A percentile compares a stretch with the other conserved stretches of the same genome.
Evolutionary conservation across 2,329 filamentous ascomycete species (phyloP).

Genomic region (Talaromyces sp.): DNA sequence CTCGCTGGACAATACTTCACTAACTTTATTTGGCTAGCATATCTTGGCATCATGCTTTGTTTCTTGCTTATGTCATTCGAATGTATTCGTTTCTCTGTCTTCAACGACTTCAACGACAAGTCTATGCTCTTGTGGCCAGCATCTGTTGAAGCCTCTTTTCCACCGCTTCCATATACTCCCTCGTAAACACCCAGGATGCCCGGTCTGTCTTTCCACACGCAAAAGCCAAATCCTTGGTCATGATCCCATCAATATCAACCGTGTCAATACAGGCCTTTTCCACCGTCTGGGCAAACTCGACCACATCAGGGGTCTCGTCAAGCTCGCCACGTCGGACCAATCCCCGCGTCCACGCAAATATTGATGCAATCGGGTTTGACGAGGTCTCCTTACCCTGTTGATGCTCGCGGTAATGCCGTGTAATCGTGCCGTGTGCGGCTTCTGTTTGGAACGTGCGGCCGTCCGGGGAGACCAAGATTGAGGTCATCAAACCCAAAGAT

Average conservation of each 20-base stretch:
- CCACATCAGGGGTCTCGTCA: slow-evolving; percentile 81
- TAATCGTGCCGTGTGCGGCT: slow-evolving; percentile 96
- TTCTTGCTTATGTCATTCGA: too few relatives aligned
- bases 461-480: slow-evolving; percentile 90
- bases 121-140: neutral
- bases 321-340: slow-evolving; percentile 87
- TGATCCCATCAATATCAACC: slow-evolving; percentile 87
- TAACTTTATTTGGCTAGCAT: neutral
- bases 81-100: too few relatives aligned
- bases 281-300: slow-evolving; percentile 82
- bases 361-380: slow-evolving; percentile 96
- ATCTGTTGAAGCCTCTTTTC: slow-evolving; percentile 62
- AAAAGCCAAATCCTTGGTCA: slow-evolving; percentile 97
- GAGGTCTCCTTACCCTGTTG: slow-evolving; percentile 96
- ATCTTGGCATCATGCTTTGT: too few relatives aligned
- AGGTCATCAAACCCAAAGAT: slow-evolving; percentile 97
- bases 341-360: slow-evolving; percentile 98
- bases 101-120: too few relatives aligned
- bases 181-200: slow-evolving; percentile 82
- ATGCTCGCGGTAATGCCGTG: slow-evolving; percentile 96
- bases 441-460: slow-evolving; percentile 96
- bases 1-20: neutral
- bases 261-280: slow-evolving; percentile 93
- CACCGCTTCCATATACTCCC: slow-evolving; percentile 85
- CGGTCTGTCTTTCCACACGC: slow-evolving; percentile 81